Evolutionary conservation across 2,329 filamentous ascomycete species (phyloP), one percentile per base, ranked within the genome.

Genomic region (Pezicula neosporulosa): DNA sequence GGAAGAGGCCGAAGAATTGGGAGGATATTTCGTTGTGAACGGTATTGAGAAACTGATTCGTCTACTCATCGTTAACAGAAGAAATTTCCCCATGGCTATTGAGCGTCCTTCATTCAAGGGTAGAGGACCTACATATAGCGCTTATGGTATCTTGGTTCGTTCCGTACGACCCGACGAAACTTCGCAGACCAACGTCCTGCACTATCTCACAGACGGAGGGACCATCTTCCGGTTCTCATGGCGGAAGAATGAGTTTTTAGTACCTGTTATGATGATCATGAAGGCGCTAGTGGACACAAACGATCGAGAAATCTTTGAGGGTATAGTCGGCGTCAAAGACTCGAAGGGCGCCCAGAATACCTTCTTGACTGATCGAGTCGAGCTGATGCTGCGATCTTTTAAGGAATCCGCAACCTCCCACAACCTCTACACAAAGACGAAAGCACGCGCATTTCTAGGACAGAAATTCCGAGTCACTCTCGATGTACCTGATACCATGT

Each of bases 141-240:
- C 89, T 52, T 94, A 84, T 65, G 94, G 91, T 77, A 88, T 97
- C 52, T 89, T 96, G 64, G 85, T 97, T 60, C 86, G 94, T 72
- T 95, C 87, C 3, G 91, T 97, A 50, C 85, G 94, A 52, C 92
- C 92, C n/a, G 94, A 99, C 71, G 91, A 99, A 72, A 97, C 93
- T 8, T 97, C 92, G 28, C 93, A 97, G 71, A 97, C 93, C 36
- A 99, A 97, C 65, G 91, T 96, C 33, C 79, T 99, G 45, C 94
- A 99, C 72, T 99, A 97, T 70, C 81, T 99, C 51, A 90, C 81
- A 62, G 94, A 99, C 68, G 94, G 94, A 58, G 97, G 97, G 69
- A 86, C 97, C 63, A 97, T 90, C 0, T 96, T 99, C 72, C 82
- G 94, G 51, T 99, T 99, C 71, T 97, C 93, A 6, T 99, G 93